Base-by-base conservation (phyloP, 176 grass and related monocot genomes). In the Carex scoparia region DNA sequence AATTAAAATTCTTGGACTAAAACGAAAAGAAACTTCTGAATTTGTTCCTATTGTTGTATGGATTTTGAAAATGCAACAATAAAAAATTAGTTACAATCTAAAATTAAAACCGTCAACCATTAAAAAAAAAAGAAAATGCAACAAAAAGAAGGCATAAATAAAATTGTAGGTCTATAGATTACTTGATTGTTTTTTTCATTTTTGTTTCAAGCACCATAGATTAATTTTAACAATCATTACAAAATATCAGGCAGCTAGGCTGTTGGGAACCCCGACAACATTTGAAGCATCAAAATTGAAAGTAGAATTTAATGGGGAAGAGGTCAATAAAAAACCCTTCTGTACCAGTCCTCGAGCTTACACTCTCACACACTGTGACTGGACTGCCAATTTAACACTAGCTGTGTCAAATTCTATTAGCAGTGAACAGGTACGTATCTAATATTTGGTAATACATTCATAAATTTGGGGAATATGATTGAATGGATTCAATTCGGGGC, bases 361-460 rank as follows among this genome's bases (percentile, higher is more conserved):
- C 84, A 93, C 92, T 10, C 92, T 98, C 38, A 94, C 89, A 58
- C 92, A 98, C 85, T 98, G 92, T 82, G 95, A 98, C 88, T 93
- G 92, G 57, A 94, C 92, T 28, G 95, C 95, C 2, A 94, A 98
- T 84, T 71, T 98, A 12, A 94, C 95, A 19, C 82, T 98, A 49
- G 91, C 84, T 1, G 87, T 98, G 23, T 91, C 92, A 30, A 87
- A 87, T 33, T 69, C 59, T 67, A 94, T 91, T 70, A 89, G 74
- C 69, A 78, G 62, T 70, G 89, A 91, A 23, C 79, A 85, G 83
- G 89, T 91, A 88, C 69, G 33, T 63, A 48, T 53, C 53, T 61
- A 62, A 44, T n/a, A 48, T 51, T 44, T 68, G 7, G 38, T 13
- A 28, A 58, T 14, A 4, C 74, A 16, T 3, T 74, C 83, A 71